Conservation (phyloP, 331 rosid species). For the Spiraea crenata region DNA sequence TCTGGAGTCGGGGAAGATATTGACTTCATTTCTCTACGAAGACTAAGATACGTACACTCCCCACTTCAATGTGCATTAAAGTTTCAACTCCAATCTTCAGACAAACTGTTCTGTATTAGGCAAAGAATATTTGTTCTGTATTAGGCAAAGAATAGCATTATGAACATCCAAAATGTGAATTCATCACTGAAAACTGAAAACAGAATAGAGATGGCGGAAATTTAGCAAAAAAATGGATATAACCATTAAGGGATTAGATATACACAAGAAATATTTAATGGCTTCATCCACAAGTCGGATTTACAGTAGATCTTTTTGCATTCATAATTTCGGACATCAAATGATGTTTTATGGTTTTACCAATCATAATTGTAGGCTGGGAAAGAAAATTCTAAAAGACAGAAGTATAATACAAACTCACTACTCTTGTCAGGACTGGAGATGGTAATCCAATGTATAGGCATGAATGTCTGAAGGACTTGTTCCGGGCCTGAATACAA, state of each 20-base stretch:
- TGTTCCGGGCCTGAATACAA: conserved; percentile 83
- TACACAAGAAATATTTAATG: no score
- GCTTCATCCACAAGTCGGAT: no score
- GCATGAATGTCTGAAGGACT: conserved; percentile 94
- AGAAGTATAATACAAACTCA: conserved; percentile 12
- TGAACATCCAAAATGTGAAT: background rate
- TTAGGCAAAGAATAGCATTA: background rate
- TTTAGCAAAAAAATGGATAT: background rate
- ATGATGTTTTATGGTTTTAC: no score
- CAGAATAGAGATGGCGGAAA: background rate
- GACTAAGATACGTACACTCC: background rate
- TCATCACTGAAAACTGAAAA: background rate
- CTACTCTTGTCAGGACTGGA: conserved; percentile 60
- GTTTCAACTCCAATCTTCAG: conserved; percentile 3
- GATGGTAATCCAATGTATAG: conserved; percentile 74
- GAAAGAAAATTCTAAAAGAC: background rate
- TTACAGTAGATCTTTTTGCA: no score
- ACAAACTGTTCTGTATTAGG: background rate
- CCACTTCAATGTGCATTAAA: background rate
- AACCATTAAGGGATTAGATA: no score
- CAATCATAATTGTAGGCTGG: background rate
- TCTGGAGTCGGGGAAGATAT: conserved; percentile 1
- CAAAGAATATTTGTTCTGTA: conserved; percentile 9
- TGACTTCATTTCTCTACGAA: background rate
- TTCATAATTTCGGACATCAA: no score